A percentile compares a stretch with the other conserved stretches of the same genome.
Conservation (phyloP, 1,284 basidiomycete species). For the Naganishia liquefaciens region DNA sequence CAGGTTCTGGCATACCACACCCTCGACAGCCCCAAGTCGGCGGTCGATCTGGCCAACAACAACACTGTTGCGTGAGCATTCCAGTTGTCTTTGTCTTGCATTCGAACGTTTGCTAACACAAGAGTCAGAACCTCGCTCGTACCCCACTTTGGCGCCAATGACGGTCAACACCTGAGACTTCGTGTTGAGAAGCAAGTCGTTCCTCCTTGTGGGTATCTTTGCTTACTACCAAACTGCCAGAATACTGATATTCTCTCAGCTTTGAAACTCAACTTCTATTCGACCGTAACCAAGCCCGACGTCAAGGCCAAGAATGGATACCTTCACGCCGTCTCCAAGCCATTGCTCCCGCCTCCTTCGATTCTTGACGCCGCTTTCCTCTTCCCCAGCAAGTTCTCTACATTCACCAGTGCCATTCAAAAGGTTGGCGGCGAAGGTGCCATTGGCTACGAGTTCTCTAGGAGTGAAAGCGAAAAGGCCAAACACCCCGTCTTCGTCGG, state of each 20-base stretch:
- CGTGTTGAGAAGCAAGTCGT: constrained; percentile 58
- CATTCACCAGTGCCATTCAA: constrained; percentile 64
- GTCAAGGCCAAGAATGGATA: constrained; percentile 65
- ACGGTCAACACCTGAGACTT: constrained; percentile 62
- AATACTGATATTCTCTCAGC: constrained; percentile 45
- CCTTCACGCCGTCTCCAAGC: constrained; percentile 64
- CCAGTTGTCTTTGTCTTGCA: not conserved
- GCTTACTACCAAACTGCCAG: no score
- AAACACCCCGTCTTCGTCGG: constrained; percentile 56
- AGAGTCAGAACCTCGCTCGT: constrained; percentile 57
- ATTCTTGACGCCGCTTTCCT: constrained; percentile 64
- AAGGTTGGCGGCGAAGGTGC: constrained; percentile 58
- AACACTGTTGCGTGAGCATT: constrained; percentile 57
- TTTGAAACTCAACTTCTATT: constrained; percentile 62
- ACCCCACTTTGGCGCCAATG: constrained; percentile 60
- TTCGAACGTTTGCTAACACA: not conserved
- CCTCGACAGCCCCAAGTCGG: constrained; percentile 57
- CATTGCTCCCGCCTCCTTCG: constrained; percentile 65
- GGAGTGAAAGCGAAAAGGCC: constrained; percentile 49
- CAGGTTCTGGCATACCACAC: constrained; percentile 67
- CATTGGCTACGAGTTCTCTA: constrained; percentile 57
- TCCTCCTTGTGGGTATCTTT: constrained; percentile 46
- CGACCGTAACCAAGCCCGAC: constrained; percentile 55
- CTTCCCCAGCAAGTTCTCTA: constrained; percentile 61
- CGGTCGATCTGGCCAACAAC: constrained; percentile 60